phyloP scores from a whole-genome alignment of 2,329 filamentous ascomycete genomes.

The Hymenoscyphus infarciens region DNA sequence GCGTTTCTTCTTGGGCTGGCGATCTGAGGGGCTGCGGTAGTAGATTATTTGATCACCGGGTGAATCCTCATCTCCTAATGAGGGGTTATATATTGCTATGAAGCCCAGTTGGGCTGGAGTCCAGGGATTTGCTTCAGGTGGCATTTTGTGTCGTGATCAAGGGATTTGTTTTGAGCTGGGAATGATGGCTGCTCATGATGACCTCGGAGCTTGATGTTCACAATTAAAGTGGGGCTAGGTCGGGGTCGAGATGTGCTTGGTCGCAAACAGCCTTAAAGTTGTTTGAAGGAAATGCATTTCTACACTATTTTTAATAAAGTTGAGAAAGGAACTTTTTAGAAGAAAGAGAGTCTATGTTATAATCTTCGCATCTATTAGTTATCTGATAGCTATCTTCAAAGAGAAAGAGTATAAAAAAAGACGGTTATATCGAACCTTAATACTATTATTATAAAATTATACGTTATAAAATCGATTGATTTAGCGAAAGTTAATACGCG shows the following conservation, averaged over 20 bases:
- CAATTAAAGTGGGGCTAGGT: not conserved
- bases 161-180: not conserved
- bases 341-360: too few relatives aligned
- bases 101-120: slow-evolving; percentile 81
- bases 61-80: slow-evolving; percentile 60
- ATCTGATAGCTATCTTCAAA: too few relatives aligned
- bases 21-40: slow-evolving; percentile 50
- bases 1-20: slow-evolving; percentile 8
- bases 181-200: not conserved
- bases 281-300: not conserved
- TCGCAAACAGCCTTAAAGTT: not conserved
- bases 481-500: too few relatives aligned
- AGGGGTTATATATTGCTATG: slow-evolving; percentile 92
- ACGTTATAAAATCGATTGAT: too few relatives aligned
- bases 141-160: not conserved
- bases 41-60: slow-evolving; percentile 85
- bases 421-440: too few relatives aligned
- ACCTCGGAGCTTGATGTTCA: not conserved
- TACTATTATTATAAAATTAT: too few relatives aligned
- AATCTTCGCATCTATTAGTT: too few relatives aligned
- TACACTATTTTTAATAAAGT: too few relatives aligned
- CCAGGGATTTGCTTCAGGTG: not conserved
- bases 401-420: too few relatives aligned
- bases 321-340: too few relatives aligned
- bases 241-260: not conserved